phyloP scores from a whole-genome alignment of 768 basidiomycete species.

The Russula sp. region DNA sequence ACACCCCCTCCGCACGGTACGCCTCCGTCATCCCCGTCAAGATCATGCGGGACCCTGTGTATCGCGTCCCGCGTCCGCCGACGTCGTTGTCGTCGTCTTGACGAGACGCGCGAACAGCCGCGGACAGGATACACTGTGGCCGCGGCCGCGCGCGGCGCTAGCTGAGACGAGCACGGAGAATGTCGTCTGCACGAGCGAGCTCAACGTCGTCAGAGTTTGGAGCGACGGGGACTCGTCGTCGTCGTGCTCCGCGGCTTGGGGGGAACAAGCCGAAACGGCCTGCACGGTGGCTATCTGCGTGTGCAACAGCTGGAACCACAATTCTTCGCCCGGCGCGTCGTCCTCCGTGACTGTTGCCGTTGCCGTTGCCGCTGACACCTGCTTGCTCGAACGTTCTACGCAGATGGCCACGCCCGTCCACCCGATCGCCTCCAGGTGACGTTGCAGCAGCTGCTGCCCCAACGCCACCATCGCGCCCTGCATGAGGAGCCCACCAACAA shows the following conservation, averaged over 20 bases:
- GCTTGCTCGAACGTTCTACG: slow-evolving; percentile 47
- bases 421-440: slow-evolving; percentile 46
- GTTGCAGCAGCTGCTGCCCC: slow-evolving; percentile 29
- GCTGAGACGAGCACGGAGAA: slow-evolving; percentile 83
- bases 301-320: slow-evolving; percentile 84
- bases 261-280: slow-evolving; percentile 44
- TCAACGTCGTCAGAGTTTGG: slow-evolving; percentile 46
- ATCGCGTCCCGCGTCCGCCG: slow-evolving; percentile 51
- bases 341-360: slow-evolving; percentile 26
- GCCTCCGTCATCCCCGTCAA: slow-evolving; percentile 94
- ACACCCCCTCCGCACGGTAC: slow-evolving; percentile 87
- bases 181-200: slow-evolving; percentile 75
- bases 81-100: slow-evolving; percentile 46
- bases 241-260: slow-evolving; percentile 18
- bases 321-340: slow-evolving; percentile 58
- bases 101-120: slow-evolving; percentile 89
- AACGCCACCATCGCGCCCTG: not conserved
- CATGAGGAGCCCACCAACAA: slow-evolving; percentile 37
- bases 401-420: slow-evolving; percentile 63
- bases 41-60: slow-evolving; percentile 87
- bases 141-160: slow-evolving; percentile 45
- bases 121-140: no score
- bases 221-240: slow-evolving; percentile 7
- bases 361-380: slow-evolving; percentile 25
- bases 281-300: slow-evolving; percentile 81